These are phyloP conservation scores for Penicillium sp. DNA, from an alignment of 2,329 filamentous ascomycete genomes.

Conservation along the genomic window DNA sequence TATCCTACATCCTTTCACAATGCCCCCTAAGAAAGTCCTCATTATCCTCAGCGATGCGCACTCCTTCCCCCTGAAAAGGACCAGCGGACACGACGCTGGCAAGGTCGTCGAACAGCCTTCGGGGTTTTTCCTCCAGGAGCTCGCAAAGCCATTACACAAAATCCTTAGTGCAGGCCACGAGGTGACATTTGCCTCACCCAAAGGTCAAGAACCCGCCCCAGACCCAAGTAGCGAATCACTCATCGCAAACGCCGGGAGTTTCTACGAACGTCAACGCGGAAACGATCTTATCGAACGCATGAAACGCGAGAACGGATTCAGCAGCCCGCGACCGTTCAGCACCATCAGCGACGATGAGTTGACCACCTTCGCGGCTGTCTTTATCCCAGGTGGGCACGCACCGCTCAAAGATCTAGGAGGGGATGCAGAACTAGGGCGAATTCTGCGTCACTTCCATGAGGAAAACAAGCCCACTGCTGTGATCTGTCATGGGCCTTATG, in stretches of 20 bases:
- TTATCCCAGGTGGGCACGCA: conserved; percentile 42
- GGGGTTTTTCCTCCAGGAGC: conserved; percentile 36
- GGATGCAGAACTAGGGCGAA: conserved; percentile 37
- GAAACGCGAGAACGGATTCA: conserved; percentile 41
- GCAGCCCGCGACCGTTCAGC: conserved; percentile 30
- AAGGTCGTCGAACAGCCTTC: conserved; percentile 25
- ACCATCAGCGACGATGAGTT: conserved; percentile 37
- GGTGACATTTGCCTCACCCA: conserved; percentile 41
- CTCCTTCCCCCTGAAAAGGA: conserved; percentile 32
- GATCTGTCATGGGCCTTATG: conserved; percentile 43
- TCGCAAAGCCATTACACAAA: conserved; percentile 32
- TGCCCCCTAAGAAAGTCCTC: conserved; percentile 35
- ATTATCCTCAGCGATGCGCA: conserved; percentile 40
- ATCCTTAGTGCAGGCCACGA: conserved; percentile 35
- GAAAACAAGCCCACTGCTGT: conserved; percentile 38
- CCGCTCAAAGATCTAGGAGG: conserved; percentile 38
- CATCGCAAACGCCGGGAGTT: conserved; percentile 40
- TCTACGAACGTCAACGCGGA: conserved; percentile 38
- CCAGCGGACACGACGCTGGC: conserved; percentile 15
- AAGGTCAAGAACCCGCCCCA: conserved; percentile 35
- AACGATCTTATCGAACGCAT: conserved; percentile 37
- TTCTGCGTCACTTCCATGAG: conserved; percentile 36
- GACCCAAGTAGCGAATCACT: conserved; percentile 39
- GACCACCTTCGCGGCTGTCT: conserved; percentile 34
- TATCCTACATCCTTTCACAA: conserved; percentile 1